These are phyloP conservation scores for Microbotryum intermedium DNA, from an alignment of 1,284 basidiomycete species.

Conservation along the genomic window DNA sequence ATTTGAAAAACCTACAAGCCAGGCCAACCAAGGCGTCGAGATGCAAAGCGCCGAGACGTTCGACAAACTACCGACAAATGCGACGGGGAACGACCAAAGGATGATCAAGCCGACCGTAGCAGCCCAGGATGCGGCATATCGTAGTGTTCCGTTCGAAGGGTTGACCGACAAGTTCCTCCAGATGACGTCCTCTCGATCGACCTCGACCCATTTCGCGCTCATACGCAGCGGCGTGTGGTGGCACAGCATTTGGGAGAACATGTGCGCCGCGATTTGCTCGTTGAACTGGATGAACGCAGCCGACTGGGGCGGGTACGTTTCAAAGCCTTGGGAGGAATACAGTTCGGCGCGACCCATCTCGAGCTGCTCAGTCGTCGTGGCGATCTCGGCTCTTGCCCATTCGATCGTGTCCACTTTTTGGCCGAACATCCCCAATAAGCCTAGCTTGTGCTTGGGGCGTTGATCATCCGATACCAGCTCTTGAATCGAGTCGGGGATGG, in stretches of 20 bases:
- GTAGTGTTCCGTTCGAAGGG: constrained; percentile 71
- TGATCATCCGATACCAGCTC: constrained; percentile 52
- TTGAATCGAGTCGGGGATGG: not conserved
- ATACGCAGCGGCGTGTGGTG: constrained; percentile 50
- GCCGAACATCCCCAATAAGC: constrained; percentile 53
- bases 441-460: constrained; percentile 72
- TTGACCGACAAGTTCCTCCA: constrained; percentile 83
- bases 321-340: constrained; percentile 41
- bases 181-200: constrained; percentile 76
- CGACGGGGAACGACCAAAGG: constrained; percentile 53
- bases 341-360: constrained; percentile 55
- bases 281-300: constrained; percentile 81
- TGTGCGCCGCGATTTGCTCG: constrained; percentile 83
- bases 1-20: constrained; percentile 47
- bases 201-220: constrained; percentile 51
- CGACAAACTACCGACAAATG: constrained; percentile 76
- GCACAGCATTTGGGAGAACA: constrained; percentile 49
- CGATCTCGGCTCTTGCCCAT: constrained; percentile 62
- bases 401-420: constrained; percentile 82
- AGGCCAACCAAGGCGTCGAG: constrained; percentile 61
- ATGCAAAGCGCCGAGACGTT: constrained; percentile 67
- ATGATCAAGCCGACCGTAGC: constrained; percentile 55
- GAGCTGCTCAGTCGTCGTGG: constrained; percentile 47
- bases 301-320: constrained; percentile 49
- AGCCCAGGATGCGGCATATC: constrained; percentile 45